Base-by-base conservation (phyloP, 495 filamentous ascomycete species). In the Talaromyces adpressus region DNA sequence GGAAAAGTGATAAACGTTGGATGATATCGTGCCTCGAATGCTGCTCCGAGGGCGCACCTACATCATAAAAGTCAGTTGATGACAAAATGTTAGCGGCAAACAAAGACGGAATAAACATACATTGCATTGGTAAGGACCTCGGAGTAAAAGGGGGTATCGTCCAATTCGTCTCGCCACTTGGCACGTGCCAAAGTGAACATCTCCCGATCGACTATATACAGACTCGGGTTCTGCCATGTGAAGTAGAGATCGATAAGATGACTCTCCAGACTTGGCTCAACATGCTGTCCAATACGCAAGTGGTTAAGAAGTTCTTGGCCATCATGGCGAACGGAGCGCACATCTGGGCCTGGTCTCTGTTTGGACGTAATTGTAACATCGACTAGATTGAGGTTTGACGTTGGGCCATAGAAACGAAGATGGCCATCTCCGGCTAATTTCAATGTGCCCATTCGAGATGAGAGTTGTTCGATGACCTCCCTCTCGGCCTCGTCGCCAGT, bases 241-340 rank as follows among this genome's bases (percentile, higher is more conserved):
- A 83, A 82, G 61, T 79, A 83, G 0, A 83, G 73, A 61, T 81
- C 73, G 12, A 77, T 69, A 1, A 83, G 71, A 64, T 82, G 80
- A 32, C 79, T 71, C 30, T 82, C 79, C 45, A 81, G 52, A n/a
- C 63, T 70, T 29, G 72, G 71, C 47, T 77, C 75, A 22, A 81
- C 75, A 0, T 73, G 64, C 64, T 78, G 75, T 12, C 77, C 75
- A 20, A 83, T 70, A 1, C 78, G 75, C 45, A 78, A 66, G 22
- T 77, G 75, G 51, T 79, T 77, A 12, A 83, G 61, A 57, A 78
- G 75, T 62, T 77, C 76, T 56, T 77, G 75, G 11, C 79, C 80
- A 65, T 81, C 77, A 41, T 75, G 75, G 4, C 78, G 75, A 20
- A 81, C 73, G 1, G 77, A 77, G 1, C 77, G 72, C 70, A 81